Conservation (phyloP, 371 early-diverging fungal genomes). For the Mucor indicus region DNA sequence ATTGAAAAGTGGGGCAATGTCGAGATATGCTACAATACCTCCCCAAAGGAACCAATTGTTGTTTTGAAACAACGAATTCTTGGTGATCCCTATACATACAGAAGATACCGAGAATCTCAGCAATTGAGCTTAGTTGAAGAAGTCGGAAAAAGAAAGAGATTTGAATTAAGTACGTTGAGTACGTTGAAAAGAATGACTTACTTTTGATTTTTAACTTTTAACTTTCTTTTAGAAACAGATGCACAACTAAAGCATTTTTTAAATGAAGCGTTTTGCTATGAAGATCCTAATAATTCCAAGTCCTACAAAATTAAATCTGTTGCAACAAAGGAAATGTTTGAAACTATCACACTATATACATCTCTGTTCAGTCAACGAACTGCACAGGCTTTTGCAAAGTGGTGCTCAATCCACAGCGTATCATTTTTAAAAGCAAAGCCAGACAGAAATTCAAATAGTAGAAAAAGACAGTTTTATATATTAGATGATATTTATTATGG, state of each 20-base stretch:
- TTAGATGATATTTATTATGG: conserved; percentile 17
- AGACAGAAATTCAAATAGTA: conserved; percentile 17
- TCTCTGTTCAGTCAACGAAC: conserved; percentile 5
- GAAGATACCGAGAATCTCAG: conserved; percentile 3
- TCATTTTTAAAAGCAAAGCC: conserved; percentile 17
- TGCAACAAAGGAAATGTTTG: conserved; percentile 9
- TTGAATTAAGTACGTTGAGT: conserved; percentile 3
- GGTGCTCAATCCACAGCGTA: conserved; percentile 2
- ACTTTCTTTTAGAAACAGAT: conserved; percentile 12
- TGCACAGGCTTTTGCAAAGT: conserved; percentile 8
- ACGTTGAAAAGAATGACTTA: neutral
- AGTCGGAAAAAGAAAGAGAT: conserved; percentile 4
- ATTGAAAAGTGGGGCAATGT: conserved; percentile 6
- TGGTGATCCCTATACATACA: conserved; percentile 5
- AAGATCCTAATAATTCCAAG: conserved; percentile 14
- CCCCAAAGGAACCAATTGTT: conserved; percentile 2
- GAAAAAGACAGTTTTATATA: conserved; percentile 17
- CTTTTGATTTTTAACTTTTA: too few relatives aligned
- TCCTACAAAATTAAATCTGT: conserved; percentile 3
- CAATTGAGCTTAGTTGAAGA: conserved; percentile 5
- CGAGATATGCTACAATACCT: conserved; percentile 10
- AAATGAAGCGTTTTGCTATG: conserved; percentile 8
- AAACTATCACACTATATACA: conserved; percentile 6
- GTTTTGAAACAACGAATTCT: conserved; percentile 6
- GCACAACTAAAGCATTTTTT: conserved; percentile 7